These are phyloP conservation scores for Trapa incisa DNA, from an alignment of 345 rosid species.

Conservation along the genomic window DNA sequence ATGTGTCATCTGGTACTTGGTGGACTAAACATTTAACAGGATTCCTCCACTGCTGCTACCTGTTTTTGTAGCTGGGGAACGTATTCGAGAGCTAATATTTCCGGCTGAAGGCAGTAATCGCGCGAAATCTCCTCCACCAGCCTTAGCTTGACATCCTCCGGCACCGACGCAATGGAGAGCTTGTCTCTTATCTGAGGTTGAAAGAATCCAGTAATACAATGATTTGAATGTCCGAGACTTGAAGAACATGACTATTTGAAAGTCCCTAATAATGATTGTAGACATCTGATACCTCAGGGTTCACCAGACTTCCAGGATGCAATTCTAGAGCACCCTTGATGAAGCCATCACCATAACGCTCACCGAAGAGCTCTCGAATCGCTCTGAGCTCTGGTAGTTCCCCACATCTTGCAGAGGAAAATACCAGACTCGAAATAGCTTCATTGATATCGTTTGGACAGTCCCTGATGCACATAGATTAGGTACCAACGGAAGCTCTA, in stretches of 20 bases:
- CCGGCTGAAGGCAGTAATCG: slow-evolving; percentile 25
- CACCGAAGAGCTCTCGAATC: slow-evolving; percentile 49
- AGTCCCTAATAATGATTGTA: background rate
- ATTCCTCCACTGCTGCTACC: slow-evolving; percentile 12
- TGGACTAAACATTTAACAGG: background rate
- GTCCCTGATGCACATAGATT: slow-evolving; percentile 28
- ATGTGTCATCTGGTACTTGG: background rate
- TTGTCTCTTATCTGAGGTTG: slow-evolving; percentile 40
- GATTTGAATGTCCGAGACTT: background rate
- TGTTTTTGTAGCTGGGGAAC: slow-evolving; percentile 30
- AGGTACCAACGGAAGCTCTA: no score
- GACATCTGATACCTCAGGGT: slow-evolving; percentile 35
- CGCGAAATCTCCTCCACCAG: slow-evolving; percentile 43
- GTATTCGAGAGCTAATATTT: slow-evolving; percentile 46
- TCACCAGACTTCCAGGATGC: slow-evolving; percentile 56
- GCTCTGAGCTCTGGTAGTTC: slow-evolving; percentile 59
- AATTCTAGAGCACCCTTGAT: slow-evolving; percentile 38
- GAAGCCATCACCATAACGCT: slow-evolving; percentile 58
- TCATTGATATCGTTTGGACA: slow-evolving; percentile 60
- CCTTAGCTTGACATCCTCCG: slow-evolving; percentile 37
- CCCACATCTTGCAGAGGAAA: slow-evolving; percentile 73
- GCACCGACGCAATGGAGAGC: slow-evolving; percentile 25
- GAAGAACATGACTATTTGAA: background rate
- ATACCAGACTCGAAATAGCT: slow-evolving; percentile 81
- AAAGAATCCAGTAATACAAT: background rate